A percentile compares a stretch with the other conserved stretches of the same genome.
These are phyloP conservation scores for Strigomonas galati DNA, from an alignment of 208 protist genomes.

Conservation along the genomic window DNA sequence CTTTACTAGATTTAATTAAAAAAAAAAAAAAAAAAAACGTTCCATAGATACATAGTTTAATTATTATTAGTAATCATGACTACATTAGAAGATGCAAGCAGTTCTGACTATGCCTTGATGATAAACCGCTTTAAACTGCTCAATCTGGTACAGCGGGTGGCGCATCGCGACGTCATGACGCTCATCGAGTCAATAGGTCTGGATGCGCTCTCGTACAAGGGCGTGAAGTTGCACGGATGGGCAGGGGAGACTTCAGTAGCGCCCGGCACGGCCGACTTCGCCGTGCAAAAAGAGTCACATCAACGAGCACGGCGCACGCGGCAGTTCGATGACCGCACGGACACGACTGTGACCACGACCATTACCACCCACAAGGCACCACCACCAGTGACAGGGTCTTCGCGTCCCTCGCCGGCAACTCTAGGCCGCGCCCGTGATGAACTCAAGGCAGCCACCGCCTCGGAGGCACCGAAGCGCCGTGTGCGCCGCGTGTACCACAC, in stretches of 20 bases:
- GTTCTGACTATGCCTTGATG: constrained; percentile 61
- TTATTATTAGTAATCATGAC: too few relatives aligned
- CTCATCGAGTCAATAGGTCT: constrained; percentile 79
- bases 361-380: not conserved
- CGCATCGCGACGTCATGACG: constrained; percentile 75
- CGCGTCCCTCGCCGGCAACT: too few relatives aligned
- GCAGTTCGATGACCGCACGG: not conserved
- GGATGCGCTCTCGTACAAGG: constrained; percentile 62
- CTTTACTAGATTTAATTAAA: too few relatives aligned
- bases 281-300: too few relatives aligned
- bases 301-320: too few relatives aligned
- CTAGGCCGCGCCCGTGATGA: too few relatives aligned
- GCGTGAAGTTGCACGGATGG: constrained; percentile 20
- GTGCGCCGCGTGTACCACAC: not conserved
- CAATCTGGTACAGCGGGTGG: constrained; percentile 79
- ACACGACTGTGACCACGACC: not conserved
- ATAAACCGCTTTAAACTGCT: constrained; percentile 86
- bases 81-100: constrained; percentile 23
- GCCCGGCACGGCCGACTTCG: too few relatives aligned
- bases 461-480: not conserved
- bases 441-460: too few relatives aligned
- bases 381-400: not conserved
- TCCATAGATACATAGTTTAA: too few relatives aligned
- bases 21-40: too few relatives aligned
- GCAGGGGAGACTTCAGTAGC: not conserved